Base-by-base conservation (phyloP, 192 early-diverging fungal species). In the Chytriomyces sp. region DNA sequence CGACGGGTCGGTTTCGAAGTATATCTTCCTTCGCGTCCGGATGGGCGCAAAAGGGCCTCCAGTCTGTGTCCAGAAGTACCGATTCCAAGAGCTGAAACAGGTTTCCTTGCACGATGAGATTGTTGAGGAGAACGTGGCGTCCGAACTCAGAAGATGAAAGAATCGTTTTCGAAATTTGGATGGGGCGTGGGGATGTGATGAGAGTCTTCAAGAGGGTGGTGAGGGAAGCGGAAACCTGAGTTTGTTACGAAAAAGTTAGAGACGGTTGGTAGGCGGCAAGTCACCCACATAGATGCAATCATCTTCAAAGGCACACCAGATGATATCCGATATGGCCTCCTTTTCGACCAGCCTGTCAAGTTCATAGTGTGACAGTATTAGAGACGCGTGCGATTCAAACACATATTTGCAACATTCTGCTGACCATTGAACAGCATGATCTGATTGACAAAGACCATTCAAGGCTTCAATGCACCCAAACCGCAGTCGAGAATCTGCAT, bases 281-380 rank as follows among this genome's bases (percentile, higher is more conserved):
- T n/a, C n/a, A n/a, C n/a, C 4, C 37, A 68, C 66, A 33, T 68
- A 68, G 2, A 56, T 68, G 36, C 66, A 56, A 3, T 68, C 66
- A 38, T 68, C 66, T 22, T 28, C 39, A n/a, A 68, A 68, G 5
- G 66, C 66, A 28, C 32, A 17, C 66, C 52, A 56, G 12, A 68
- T 17, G 28, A 68, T 68, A 19, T 30, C 22, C 30, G 52, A 53
- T 22, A 68, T 68, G 10, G 4, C 25, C 10, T 22, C 22, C n/a
- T 22, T n/a, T 25, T 68, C 52, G 10, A 68, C 53, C 25, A 53
- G 17, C 66, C 52, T 68, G 25, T 17, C n/a, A n/a, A n/a, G n/a
- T n/a, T n/a, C n/a, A n/a, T n/a, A n/a, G n/a, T n/a, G n/a, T n/a
- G n/a, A n/a, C n/a, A n/a, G n/a, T n/a, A n/a, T n/a, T n/a, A n/a